These are phyloP conservation scores for Leccinum rimulosum DNA, from an alignment of 768 basidiomycete species.

Conservation along the genomic window DNA sequence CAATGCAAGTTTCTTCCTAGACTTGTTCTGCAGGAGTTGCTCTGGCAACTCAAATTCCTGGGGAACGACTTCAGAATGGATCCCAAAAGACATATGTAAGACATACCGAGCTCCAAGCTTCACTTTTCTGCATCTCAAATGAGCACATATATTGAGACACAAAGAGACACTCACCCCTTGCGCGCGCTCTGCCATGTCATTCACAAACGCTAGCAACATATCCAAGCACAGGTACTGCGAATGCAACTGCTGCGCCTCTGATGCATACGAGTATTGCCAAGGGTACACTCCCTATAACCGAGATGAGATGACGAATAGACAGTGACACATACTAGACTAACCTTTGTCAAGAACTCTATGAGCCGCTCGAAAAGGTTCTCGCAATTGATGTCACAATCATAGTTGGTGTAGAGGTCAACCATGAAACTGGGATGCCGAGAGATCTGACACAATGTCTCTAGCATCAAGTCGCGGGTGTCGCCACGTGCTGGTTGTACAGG, in stretches of 20 bases:
- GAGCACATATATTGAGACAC: slow-evolving; percentile 11
- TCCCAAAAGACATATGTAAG: not conserved
- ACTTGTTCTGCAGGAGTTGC: slow-evolving; percentile 65
- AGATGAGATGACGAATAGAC: slow-evolving; percentile 7
- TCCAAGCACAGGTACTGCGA: slow-evolving; percentile 88
- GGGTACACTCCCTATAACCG: slow-evolving; percentile 73
- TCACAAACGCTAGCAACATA: slow-evolving; percentile 79
- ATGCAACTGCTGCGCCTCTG: slow-evolving; percentile 67
- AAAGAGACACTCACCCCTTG: slow-evolving; percentile 39
- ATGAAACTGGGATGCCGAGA: slow-evolving; percentile 86
- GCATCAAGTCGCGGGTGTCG: slow-evolving; percentile 83
- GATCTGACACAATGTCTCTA: slow-evolving; percentile 83
- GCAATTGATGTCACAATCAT: slow-evolving; percentile 95
- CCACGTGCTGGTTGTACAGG: slow-evolving; percentile 76
- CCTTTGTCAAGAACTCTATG: slow-evolving; percentile 85
- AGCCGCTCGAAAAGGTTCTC: slow-evolving; percentile 94
- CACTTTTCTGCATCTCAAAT: slow-evolving; percentile 34
- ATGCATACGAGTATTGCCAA: slow-evolving; percentile 51
- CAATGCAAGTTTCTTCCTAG: slow-evolving; percentile 82
- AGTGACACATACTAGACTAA: slow-evolving; percentile 30
- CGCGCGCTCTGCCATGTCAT: slow-evolving; percentile 77
- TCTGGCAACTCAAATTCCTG: slow-evolving; percentile 59
- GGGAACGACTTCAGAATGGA: not conserved
- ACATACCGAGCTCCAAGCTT: slow-evolving; percentile 66
- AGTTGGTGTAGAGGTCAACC: slow-evolving; percentile 94